Evolutionary conservation across 805 yeast species (phyloP).

Genomic region (Candida berthetii): DNA sequence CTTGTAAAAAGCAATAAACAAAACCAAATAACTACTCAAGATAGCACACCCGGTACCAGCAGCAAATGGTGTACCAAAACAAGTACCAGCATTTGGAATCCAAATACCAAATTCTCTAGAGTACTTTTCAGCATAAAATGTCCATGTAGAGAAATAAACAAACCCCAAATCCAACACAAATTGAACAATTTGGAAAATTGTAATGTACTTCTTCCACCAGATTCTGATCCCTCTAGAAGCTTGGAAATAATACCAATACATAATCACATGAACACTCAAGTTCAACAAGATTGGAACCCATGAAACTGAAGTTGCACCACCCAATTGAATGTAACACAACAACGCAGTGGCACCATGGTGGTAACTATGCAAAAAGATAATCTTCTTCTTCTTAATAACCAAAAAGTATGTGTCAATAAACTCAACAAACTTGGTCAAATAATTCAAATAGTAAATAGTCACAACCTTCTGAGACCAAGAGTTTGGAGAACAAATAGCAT

Average conservation of each 20-base stretch:
- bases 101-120: conserved; percentile 30
- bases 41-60: conserved; percentile 89
- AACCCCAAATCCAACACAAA: conserved; percentile 84
- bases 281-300: conserved; percentile 93
- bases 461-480: conserved; percentile 86
- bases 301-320: conserved; percentile 84
- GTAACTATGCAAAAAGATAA: conserved; percentile 90
- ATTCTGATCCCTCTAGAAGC: conserved; percentile 90
- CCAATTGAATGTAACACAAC: conserved; percentile 87
- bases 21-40: conserved; percentile 79
- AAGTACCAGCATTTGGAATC: conserved; percentile 77
- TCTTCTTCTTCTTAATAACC: conserved; percentile 85
- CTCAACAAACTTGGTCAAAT: conserved; percentile 84
- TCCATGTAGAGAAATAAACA: conserved; percentile 91
- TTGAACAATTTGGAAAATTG: conserved; percentile 92
- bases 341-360: conserved; percentile 98
- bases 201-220: conserved; percentile 99
- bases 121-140: conserved; percentile 76
- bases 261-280: conserved; percentile 88
- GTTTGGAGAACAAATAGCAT: conserved; percentile 69
- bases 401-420: conserved; percentile 87
- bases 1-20: conserved; percentile 91
- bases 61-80: conserved; percentile 90
- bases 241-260: conserved; percentile 97
- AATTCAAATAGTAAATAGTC: conserved; percentile 83